phyloP scores from a whole-genome alignment of 2,329 filamentous ascomycete species.

The Aspergillus sp. region DNA sequence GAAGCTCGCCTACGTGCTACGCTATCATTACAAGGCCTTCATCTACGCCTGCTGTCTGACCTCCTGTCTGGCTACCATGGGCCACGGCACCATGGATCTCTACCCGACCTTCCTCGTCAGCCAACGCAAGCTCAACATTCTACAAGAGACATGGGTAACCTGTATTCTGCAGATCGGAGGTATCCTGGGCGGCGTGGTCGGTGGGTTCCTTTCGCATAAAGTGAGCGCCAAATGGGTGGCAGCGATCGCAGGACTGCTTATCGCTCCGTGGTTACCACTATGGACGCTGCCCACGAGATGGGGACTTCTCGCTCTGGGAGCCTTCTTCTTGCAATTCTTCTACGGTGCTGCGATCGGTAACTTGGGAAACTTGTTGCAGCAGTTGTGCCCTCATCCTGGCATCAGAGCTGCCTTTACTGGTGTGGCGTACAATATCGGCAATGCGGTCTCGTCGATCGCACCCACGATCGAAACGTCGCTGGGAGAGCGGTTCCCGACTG shows the following conservation, averaged over 20 bases:
- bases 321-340: neutral
- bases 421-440: neutral
- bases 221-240: neutral
- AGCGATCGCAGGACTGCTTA: neutral
- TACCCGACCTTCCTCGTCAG: slow-evolving; percentile 1
- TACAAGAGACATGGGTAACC: neutral
- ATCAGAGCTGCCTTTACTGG: neutral
- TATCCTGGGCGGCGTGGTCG: neutral
- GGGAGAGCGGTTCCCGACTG: neutral
- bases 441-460: neutral
- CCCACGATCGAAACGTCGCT: neutral
- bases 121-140: neutral
- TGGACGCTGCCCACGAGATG: neutral
- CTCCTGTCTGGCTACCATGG: neutral
- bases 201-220: neutral
- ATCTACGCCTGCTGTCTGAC: slow-evolving; percentile 2
- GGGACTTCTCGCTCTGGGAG: neutral
- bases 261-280: neutral
- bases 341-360: neutral
- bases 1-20: neutral
- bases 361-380: neutral
- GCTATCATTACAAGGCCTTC: slow-evolving; percentile 2
- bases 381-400: neutral
- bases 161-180: neutral
- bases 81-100: slow-evolving; percentile 1